phyloP scores from a whole-genome alignment of 2,329 filamentous ascomycete species.

The Fusarium phyllophilum region DNA sequence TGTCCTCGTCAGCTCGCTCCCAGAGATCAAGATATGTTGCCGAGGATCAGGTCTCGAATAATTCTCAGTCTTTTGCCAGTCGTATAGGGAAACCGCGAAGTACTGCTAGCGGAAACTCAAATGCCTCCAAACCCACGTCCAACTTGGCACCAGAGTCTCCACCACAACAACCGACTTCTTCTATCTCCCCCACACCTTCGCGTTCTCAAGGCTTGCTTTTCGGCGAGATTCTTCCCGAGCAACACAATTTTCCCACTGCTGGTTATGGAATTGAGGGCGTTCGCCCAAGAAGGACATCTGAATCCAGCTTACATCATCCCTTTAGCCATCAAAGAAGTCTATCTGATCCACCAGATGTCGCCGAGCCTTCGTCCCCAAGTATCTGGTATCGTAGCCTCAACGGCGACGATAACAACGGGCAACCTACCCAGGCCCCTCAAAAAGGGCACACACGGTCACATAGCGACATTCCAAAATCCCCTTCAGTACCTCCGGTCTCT shows the following conservation, averaged over 20 bases:
- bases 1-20: slow-evolving; percentile 45
- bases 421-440: slow-evolving; percentile 38
- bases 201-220: slow-evolving; percentile 70
- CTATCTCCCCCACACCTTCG: slow-evolving; percentile 47
- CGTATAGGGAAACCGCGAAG: slow-evolving; percentile 65
- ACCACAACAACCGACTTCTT: slow-evolving; percentile 48
- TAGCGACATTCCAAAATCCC: slow-evolving; percentile 66
- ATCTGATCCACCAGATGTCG: slow-evolving; percentile 63
- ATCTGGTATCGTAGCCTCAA: slow-evolving; percentile 68
- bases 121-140: slow-evolving; percentile 50
- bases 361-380: slow-evolving; percentile 71
- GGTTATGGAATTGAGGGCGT: slow-evolving; percentile 69
- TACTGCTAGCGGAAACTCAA: slow-evolving; percentile 47
- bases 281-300: slow-evolving; percentile 72
- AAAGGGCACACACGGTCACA: slow-evolving; percentile 61
- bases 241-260: slow-evolving; percentile 61
- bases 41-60: slow-evolving; percentile 64
- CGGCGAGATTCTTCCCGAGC: slow-evolving; percentile 75
- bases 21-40: slow-evolving; percentile 60
- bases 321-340: slow-evolving; percentile 62
- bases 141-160: slow-evolving; percentile 47
- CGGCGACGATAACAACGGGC: slow-evolving; percentile 37
- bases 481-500: slow-evolving; percentile 45
- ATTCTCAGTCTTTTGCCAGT: slow-evolving; percentile 68
- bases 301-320: slow-evolving; percentile 71